Evolutionary conservation across 225 moss, liverwort and hornwort species (phyloP).

Genomic region (Lunularia cruciata): DNA sequence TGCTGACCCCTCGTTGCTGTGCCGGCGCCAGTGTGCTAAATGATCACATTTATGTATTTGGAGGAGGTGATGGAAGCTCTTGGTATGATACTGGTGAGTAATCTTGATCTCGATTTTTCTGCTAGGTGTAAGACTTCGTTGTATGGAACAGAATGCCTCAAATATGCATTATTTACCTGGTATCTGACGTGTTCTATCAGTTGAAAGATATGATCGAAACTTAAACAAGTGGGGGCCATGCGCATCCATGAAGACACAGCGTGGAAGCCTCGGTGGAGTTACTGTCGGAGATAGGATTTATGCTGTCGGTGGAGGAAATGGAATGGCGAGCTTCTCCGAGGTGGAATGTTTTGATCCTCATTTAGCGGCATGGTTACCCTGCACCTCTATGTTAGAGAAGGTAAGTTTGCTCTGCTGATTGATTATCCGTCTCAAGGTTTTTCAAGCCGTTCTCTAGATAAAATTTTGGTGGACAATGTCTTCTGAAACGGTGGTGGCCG

Average conservation of each 20-base stretch:
- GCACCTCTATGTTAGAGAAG: conserved; percentile 77
- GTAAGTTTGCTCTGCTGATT: conserved; percentile 25
- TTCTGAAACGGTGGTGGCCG: not conserved
- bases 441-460: too few species aligned
- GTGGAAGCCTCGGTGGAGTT: conserved; percentile 83
- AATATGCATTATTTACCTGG: not conserved
- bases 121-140: not conserved
- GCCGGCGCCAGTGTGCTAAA: conserved; percentile 78
- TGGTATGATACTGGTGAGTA: conserved; percentile 82
- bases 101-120: not conserved
- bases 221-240: conserved; percentile 67
- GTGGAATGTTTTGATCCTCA: conserved; percentile 82
- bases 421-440: not conserved
- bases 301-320: conserved; percentile 94
- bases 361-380: conserved; percentile 65
- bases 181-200: conserved; percentile 37
- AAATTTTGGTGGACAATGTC: not conserved
- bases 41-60: conserved; percentile 72
- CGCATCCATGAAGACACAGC: conserved; percentile 69
- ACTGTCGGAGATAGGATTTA: conserved; percentile 71
- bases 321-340: conserved; percentile 63
- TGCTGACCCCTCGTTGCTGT: conserved; percentile 81
- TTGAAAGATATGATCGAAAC: conserved; percentile 64
- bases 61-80: conserved; percentile 85
- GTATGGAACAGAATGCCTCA: not conserved